phyloP scores from a whole-genome alignment of 2,329 filamentous ascomycete genomes.

The Colletotrichum magnum region DNA sequence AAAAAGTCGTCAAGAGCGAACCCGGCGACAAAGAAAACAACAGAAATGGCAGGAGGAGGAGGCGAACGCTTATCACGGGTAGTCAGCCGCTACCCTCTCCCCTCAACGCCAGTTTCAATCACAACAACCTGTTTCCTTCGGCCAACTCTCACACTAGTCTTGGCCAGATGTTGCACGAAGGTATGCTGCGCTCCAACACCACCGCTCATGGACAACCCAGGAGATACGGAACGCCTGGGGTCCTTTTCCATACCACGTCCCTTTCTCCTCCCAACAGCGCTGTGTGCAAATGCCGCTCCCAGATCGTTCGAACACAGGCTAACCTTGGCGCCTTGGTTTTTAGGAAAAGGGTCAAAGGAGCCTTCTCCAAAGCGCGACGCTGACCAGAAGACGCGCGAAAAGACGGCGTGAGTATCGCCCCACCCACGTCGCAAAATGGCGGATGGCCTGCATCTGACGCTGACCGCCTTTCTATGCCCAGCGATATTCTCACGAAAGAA shows the following conservation, averaged over 20 bases:
- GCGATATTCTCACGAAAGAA: conserved; percentile 91
- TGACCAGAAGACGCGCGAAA: conserved; percentile 87
- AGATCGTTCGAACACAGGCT: conserved; percentile 13
- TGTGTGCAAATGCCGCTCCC: background rate
- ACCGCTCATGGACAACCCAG: conserved; percentile 6
- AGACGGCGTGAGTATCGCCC: conserved; percentile 82
- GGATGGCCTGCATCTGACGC: conserved; percentile 8
- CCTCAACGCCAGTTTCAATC: conserved; percentile 91
- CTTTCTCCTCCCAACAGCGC: background rate
- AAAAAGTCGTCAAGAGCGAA: conserved; percentile 92
- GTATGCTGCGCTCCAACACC: conserved; percentile 61
- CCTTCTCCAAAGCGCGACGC: conserved; percentile 69
- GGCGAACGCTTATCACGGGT: conserved; percentile 95
- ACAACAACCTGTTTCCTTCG: conserved; percentile 77
- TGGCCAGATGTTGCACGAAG: conserved; percentile 86
- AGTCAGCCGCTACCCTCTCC: conserved; percentile 96
- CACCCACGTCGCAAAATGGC: conserved; percentile 11
- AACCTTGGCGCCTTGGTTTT: conserved; percentile 2
- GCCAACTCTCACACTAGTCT: conserved; percentile 81
- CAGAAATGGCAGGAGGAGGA: conserved; percentile 88
- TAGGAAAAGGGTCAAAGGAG: conserved; percentile 55
- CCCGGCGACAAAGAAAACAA: conserved; percentile 84
- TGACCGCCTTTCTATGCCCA: conserved; percentile 52
- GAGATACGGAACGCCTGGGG: conserved; percentile 12
- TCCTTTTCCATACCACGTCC: background rate